Evolutionary conservation across 768 basidiomycete genomes (phyloP), one percentile per base, ranked within the genome.

Genomic region (Russula dissimulans): DNA sequence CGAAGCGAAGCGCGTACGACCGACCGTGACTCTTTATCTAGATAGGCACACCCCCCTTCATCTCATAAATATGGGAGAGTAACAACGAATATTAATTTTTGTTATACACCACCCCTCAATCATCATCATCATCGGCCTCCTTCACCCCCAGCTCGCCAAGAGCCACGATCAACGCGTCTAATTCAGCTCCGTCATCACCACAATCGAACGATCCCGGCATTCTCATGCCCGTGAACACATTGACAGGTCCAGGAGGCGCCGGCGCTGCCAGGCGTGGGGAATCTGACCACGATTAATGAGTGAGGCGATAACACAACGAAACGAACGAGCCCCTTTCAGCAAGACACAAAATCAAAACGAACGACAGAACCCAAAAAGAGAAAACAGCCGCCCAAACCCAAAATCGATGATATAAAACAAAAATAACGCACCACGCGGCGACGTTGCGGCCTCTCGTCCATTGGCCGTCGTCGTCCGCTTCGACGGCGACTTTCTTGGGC

Each of bases 381-480:
- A 1, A 38, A 42, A 53, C 8, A 43, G 53, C 42, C 53, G 42
- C 34, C 41, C 4, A 48, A 41, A 46, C 29, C 34, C 34, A 36
- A 36, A 36, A 26, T 26, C 22, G 22, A 26, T 36, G 34, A 36
- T 36, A 36, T 7, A 26, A 26, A n/a, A 45, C 31, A 56, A 22
- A 52, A 39, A 14, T 10, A 39, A 48, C 61, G 51, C 54, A 62
- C 61, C 61, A 48, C 61, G 61, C 45, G 61, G 63, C 22, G 47
- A 48, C 31, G 52, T 58, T 17, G 61, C 61, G 49, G 62, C 57
- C 42, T 60, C 50, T 10, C 47, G 63, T 56, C 62, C 55, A 31
- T 54, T 52, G n/a, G 49, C 57, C 22, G 22, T 56, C 22, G 22
- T 56, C 36, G 46, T 41, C 46, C 22, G 22, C 22, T 55, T 64